Conservation (phyloP, 805 yeast species). For the Saccharomycodes ludwigii region DNA sequence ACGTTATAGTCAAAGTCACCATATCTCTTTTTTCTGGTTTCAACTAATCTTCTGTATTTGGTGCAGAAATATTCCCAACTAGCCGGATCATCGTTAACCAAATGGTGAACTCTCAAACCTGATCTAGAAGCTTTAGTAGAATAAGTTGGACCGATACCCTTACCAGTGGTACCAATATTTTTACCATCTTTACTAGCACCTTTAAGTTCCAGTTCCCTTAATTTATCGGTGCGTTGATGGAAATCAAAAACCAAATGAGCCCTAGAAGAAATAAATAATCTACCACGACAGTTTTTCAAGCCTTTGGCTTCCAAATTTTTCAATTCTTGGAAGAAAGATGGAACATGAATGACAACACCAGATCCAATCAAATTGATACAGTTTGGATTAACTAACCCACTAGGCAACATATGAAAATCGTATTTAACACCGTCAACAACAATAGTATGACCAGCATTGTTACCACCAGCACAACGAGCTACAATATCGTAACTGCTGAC, state of each 20-base stretch:
- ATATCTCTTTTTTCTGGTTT: constrained; percentile 77
- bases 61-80: constrained; percentile 88
- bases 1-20: constrained; percentile 85
- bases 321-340: constrained; percentile 83
- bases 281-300: constrained; percentile 31
- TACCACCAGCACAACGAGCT: constrained; percentile 98
- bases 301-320: constrained; percentile 75
- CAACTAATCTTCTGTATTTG: constrained; percentile 63
- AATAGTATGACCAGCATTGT: constrained; percentile 98
- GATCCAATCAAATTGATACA: constrained; percentile 86
- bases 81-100: constrained; percentile 77
- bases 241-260: constrained; percentile 96
- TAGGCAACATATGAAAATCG: constrained; percentile 98
- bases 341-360: constrained; percentile 93
- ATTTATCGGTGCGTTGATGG: constrained; percentile 93
- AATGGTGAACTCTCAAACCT: constrained; percentile 93
- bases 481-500: constrained; percentile 89
- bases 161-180: constrained; percentile 96
- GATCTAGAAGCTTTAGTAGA: constrained; percentile 95
- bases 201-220: constrained; percentile 85
- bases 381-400: constrained; percentile 91
- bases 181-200: constrained; percentile 39
- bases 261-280: constrained; percentile 82
- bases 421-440: constrained; percentile 81
- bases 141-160: constrained; percentile 98